Conservation (phyloP, 106 monocot species). For the Ottelia alismoides region DNA sequence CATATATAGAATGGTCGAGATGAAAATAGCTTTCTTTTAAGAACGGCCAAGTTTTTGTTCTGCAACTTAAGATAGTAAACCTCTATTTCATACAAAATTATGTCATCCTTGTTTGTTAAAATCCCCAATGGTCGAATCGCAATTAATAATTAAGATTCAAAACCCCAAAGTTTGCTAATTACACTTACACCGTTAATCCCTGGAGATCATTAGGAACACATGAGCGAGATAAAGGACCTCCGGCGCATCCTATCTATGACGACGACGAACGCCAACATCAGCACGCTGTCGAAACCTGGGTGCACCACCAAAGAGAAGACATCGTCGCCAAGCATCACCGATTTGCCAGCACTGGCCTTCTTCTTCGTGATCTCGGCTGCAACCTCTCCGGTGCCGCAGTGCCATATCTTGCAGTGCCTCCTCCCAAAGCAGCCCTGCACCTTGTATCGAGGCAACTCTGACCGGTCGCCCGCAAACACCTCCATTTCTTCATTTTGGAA, state of each 20-base stretch:
- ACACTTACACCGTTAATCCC: too few species aligned
- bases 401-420: constrained; percentile 44
- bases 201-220: constrained; percentile 20
- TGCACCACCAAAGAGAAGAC: constrained; percentile 46
- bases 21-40: too few species aligned
- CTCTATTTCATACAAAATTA: too few species aligned
- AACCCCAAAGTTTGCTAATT: too few species aligned
- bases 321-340: constrained; percentile 39
- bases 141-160: too few species aligned
- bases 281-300: constrained; percentile 28
- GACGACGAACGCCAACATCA: constrained; percentile 61
- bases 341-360: constrained; percentile 17
- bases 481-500: constrained; percentile 23
- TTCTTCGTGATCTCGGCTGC: constrained; percentile 42
- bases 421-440: constrained; percentile 46
- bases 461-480: constrained; percentile 22
- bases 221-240: constrained; percentile 21
- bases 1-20: too few species aligned
- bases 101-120: too few species aligned
- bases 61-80: too few species aligned
- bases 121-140: too few species aligned
- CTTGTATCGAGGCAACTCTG: constrained; percentile 12
- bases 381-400: constrained; percentile 12
- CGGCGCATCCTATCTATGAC: constrained; percentile 62
- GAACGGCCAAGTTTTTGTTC: too few species aligned